These are phyloP conservation scores for Vararia minispora DNA, from an alignment of 768 basidiomycete genomes.

Conservation along the genomic window DNA sequence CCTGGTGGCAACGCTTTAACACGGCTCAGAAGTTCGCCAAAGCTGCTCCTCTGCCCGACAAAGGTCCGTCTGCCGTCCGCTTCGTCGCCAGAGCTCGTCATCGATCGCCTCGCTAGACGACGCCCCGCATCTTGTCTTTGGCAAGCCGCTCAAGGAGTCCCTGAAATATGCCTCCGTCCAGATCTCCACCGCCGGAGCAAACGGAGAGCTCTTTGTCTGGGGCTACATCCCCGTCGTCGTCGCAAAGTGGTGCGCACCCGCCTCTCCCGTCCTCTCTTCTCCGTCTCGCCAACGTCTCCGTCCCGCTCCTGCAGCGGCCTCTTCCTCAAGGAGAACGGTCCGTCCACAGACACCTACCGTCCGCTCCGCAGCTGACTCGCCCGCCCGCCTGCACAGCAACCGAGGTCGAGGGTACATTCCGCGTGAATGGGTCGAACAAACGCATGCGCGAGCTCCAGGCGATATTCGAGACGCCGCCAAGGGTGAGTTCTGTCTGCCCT, in stretches of 20 bases:
- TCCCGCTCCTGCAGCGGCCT: conserved; percentile 49
- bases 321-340: conserved; percentile 91
- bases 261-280: background rate
- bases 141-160: conserved; percentile 73
- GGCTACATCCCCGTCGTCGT: conserved; percentile 96
- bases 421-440: conserved; percentile 90
- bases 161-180: conserved; percentile 84
- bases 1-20: conserved; percentile 78
- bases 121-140: conserved; percentile 59
- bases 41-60: conserved; percentile 33
- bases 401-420: conserved; percentile 87
- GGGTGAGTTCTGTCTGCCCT: conserved; percentile 35
- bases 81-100: conserved; percentile 2
- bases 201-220: conserved; percentile 82
- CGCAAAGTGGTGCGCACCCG: conserved; percentile 74
- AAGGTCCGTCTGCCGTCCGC: conserved; percentile 24
- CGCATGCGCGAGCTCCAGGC: conserved; percentile 94
- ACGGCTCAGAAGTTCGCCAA: conserved; percentile 51
- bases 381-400: conserved; percentile 42
- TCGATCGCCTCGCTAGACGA: conserved; percentile 15
- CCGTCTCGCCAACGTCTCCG: conserved; percentile 9
- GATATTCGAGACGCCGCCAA: conserved; percentile 79
- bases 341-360: too few relatives aligned
- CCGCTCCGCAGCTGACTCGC: background rate
- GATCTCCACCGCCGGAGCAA: conserved; percentile 79